These are phyloP conservation scores for Cryptococcus wingfieldii DNA, from an alignment of 1,284 basidiomycete genomes.

Conservation along the genomic window DNA sequence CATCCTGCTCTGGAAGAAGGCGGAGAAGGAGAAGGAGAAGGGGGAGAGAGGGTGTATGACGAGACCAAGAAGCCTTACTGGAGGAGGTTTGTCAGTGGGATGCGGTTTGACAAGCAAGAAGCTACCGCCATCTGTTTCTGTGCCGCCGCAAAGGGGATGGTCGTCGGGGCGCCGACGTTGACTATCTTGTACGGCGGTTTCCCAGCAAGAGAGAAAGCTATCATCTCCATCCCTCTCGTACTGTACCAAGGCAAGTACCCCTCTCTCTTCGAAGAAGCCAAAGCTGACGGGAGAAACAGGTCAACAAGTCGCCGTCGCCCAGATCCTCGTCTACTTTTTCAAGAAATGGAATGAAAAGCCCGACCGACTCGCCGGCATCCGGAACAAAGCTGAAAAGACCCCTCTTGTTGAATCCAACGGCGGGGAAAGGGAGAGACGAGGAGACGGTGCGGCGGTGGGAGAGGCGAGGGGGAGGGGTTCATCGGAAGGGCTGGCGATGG, in stretches of 20 bases:
- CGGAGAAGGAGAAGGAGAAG: neutral
- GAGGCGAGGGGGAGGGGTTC: too few relatives aligned
- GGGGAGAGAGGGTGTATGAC: neutral
- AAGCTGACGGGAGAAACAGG: conserved; percentile 7
- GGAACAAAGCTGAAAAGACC: neutral
- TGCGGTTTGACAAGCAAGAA: conserved; percentile 18
- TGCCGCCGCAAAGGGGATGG: conserved; percentile 26
- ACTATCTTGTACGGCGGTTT: conserved; percentile 25
- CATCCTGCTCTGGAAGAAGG: neutral
- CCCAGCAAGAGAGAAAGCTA: conserved; percentile 15
- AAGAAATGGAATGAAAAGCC: conserved; percentile 19
- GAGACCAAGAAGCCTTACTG: neutral
- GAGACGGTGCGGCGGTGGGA: neutral
- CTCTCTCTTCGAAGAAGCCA: neutral
- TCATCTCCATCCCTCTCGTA: conserved; percentile 21
- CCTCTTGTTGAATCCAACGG: neutral
- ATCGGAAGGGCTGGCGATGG: too few relatives aligned
- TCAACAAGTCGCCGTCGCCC: conserved; percentile 18
- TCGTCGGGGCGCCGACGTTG: conserved; percentile 24
- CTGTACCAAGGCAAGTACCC: conserved; percentile 21
- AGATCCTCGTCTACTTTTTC: conserved; percentile 18
- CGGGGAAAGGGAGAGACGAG: neutral
- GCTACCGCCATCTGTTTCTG: conserved; percentile 30
- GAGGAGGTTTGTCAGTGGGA: conserved; percentile 2
- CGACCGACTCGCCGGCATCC: conserved; percentile 2